Evolutionary conservation across 2,329 filamentous ascomycete species (phyloP).

Genomic region (Phaeophleospora eucalypticola): DNA sequence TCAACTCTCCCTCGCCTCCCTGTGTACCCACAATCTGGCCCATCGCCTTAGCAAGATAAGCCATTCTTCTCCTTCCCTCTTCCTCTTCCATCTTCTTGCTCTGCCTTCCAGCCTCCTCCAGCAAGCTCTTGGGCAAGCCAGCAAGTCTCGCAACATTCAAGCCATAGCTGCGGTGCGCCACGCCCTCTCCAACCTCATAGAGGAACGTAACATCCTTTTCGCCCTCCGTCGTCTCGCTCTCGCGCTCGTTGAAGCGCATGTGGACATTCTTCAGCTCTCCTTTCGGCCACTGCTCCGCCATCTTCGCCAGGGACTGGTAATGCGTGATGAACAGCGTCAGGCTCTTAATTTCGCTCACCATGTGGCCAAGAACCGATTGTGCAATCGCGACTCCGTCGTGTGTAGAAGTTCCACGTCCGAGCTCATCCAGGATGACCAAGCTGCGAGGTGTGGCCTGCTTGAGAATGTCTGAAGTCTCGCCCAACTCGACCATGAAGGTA

Average conservation of each 20-base stretch:
- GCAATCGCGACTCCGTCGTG: constrained; percentile 97
- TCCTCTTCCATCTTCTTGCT: constrained; percentile 75
- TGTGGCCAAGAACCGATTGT: constrained; percentile 80
- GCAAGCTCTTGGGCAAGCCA: constrained; percentile 68
- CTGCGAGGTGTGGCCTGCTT: constrained; percentile 80
- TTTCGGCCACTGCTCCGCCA: constrained; percentile 63
- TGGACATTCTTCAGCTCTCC: constrained; percentile 79
- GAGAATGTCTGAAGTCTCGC: constrained; percentile 85
- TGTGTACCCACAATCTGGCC: constrained; percentile 10
- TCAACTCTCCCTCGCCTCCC: constrained; percentile 30
- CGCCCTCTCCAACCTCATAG: constrained; percentile 86
- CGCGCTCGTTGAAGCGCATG: constrained; percentile 74
- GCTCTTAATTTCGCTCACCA: constrained; percentile 69
- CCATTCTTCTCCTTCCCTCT: constrained; percentile 61
- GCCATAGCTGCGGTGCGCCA: constrained; percentile 90
- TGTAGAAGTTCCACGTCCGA: constrained; percentile 88
- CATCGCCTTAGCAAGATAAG: constrained; percentile 29
- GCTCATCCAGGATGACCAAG: constrained; percentile 88
- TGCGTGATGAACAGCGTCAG: constrained; percentile 96
- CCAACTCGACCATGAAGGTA: constrained; percentile 97
- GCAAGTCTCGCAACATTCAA: constrained; percentile 88
- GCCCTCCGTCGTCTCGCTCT: constrained; percentile 36
- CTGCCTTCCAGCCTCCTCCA: constrained; percentile 76
- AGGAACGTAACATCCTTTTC: constrained; percentile 86
- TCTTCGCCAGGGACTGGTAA: constrained; percentile 79